These are phyloP conservation scores for Puya raimondii DNA, from an alignment of 176 grass and related monocot genomes.

Conservation along the genomic window DNA sequence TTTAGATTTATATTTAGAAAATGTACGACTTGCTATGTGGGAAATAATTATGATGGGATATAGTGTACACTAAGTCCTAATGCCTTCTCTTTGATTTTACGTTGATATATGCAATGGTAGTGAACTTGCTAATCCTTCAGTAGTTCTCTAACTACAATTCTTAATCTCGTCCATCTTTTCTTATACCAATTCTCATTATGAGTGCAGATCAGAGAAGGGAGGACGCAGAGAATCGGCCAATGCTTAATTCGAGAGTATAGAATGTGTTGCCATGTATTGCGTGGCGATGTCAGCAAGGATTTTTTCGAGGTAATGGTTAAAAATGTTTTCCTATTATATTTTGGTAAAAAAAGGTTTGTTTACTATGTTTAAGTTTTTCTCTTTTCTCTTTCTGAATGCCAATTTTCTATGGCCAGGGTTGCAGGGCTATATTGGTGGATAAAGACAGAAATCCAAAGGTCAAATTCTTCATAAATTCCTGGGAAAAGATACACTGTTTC, in stretches of 20 bases:
- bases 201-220: constrained; percentile 83
- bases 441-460: constrained; percentile 94
- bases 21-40: not conserved
- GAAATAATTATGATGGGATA: not conserved
- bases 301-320: constrained; percentile 66
- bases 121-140: too few species aligned
- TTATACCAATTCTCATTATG: not conserved
- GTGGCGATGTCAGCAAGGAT: constrained; percentile 81
- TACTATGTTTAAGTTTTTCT: not conserved
- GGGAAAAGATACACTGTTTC: not conserved
- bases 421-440: constrained; percentile 75
- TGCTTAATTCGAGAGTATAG: constrained; percentile 86
- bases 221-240: constrained; percentile 58
- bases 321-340: not conserved
- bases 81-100: too few species aligned
- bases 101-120: too few species aligned
- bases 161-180: not conserved
- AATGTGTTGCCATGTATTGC: constrained; percentile 84
- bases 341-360: not conserved
- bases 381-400: constrained; percentile 3
- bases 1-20: not conserved
- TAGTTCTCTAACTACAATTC: too few species aligned
- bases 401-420: constrained; percentile 50
- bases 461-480: constrained; percentile 15
- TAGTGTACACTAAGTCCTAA: too few species aligned